A percentile compares a stretch with the other conserved stretches of the same genome.
Conservation (phyloP, 192 early-diverging fungal genomes). For the Jimgerdemannia flammicorona region DNA sequence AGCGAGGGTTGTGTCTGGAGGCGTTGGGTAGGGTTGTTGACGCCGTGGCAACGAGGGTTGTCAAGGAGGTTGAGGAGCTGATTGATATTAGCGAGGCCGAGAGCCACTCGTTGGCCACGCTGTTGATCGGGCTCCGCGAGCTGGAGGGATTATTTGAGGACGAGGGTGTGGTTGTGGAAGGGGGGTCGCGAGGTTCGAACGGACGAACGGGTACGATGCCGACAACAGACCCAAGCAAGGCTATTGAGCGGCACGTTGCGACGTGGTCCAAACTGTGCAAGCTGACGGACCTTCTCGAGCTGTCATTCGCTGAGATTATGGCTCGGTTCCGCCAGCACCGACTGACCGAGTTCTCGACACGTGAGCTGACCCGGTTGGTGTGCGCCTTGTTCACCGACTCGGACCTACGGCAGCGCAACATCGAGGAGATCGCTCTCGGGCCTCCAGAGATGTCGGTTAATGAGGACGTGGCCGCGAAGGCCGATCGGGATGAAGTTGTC, state of each 20-base stretch:
- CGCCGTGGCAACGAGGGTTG: slow-evolving; percentile 12
- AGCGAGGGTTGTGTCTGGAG: slow-evolving; percentile 15
- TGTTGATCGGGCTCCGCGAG: slow-evolving; percentile 21
- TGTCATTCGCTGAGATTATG: slow-evolving; percentile 55
- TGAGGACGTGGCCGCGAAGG: not conserved
- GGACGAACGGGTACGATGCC: not conserved
- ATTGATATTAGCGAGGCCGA: slow-evolving; percentile 29
- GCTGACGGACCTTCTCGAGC: slow-evolving; percentile 47
- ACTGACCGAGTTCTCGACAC: slow-evolving; percentile 38
- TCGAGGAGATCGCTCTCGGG: slow-evolving; percentile 40
- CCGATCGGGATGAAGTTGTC: not conserved
- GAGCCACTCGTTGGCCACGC: slow-evolving; percentile 18
- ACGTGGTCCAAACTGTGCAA: slow-evolving; percentile 51
- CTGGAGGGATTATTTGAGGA: slow-evolving; percentile 21
- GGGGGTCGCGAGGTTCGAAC: slow-evolving; percentile 3
- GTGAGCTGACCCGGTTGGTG: slow-evolving; percentile 43
- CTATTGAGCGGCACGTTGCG: not conserved
- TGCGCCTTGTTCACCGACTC: slow-evolving; percentile 59
- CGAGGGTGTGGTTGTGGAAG: slow-evolving; percentile 12
- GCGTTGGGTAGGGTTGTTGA: slow-evolving; percentile 14
- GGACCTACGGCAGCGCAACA: slow-evolving; percentile 35
- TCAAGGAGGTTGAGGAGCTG: slow-evolving; percentile 20
- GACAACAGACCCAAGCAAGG: not conserved
- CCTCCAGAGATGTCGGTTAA: not conserved
- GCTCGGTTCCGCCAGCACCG: slow-evolving; percentile 38